These are phyloP conservation scores for Candida tibetensis DNA, from an alignment of 805 yeast genomes.

Conservation along the genomic window DNA sequence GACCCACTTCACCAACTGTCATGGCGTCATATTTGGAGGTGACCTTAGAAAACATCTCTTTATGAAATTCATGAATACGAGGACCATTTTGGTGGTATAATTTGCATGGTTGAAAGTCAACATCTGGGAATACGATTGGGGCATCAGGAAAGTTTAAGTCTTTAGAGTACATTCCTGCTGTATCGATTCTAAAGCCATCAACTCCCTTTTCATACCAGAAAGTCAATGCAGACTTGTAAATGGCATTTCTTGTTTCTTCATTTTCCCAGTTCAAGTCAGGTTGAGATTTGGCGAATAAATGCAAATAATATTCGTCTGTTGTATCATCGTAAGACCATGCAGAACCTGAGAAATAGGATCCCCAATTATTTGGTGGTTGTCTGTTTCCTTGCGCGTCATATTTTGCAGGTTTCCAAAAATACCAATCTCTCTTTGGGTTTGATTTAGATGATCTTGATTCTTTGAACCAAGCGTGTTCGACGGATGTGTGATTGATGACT, in stretches of 20 bases:
- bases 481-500: constrained; percentile 58
- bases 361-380: constrained; percentile 59
- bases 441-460: constrained; percentile 50
- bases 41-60: constrained; percentile 45
- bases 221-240: constrained; percentile 46
- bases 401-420: constrained; percentile 53
- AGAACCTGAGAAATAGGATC: constrained; percentile 49
- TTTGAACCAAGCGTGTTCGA: constrained; percentile 56
- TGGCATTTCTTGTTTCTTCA: constrained; percentile 34
- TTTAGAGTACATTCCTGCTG: constrained; percentile 53
- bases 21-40: constrained; percentile 47
- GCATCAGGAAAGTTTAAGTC: constrained; percentile 46
- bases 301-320: constrained; percentile 55
- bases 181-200: constrained; percentile 60
- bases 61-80: constrained; percentile 55
- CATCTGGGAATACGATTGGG: constrained; percentile 42
- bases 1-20: constrained; percentile 59
- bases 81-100: constrained; percentile 45
- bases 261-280: constrained; percentile 66
- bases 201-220: constrained; percentile 58
- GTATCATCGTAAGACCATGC: constrained; percentile 57
- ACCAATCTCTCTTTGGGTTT: constrained; percentile 61
- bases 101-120: constrained; percentile 39
- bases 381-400: constrained; percentile 48
- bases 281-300: constrained; percentile 51